A percentile compares a stretch with the other conserved stretches of the same genome.
Evolutionary conservation across 1,284 basidiomycete genomes (phyloP).

Genomic region (Golubevia sp.): DNA sequence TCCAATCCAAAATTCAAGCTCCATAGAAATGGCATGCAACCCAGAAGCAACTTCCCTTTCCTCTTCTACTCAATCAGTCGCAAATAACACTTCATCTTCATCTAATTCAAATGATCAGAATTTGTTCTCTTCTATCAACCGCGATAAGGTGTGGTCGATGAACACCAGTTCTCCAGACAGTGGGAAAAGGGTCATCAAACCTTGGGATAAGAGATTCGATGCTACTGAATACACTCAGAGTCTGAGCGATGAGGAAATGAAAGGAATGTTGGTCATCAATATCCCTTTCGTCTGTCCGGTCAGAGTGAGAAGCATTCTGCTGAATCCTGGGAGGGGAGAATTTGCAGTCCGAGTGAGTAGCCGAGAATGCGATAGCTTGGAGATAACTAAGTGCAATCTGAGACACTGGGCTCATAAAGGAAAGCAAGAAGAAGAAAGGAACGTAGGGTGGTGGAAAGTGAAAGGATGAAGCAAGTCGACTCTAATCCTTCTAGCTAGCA

Average conservation of each 20-base stretch:
- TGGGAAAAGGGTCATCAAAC: slow-evolving; percentile 48
- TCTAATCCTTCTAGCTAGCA: too few relatives aligned
- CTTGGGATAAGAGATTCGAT: slow-evolving; percentile 45
- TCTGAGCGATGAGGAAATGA: slow-evolving; percentile 38
- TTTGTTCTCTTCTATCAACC: slow-evolving; percentile 44
- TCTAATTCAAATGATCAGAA: slow-evolving; percentile 7
- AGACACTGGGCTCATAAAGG: too few relatives aligned
- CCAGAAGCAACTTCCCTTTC: too few relatives aligned
- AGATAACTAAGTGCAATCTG: too few relatives aligned
- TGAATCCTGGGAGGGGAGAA: slow-evolving; percentile 48
- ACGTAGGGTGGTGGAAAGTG: too few relatives aligned
- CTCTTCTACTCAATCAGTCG: too few relatives aligned
- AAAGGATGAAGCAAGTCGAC: too few relatives aligned
- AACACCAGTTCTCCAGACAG: slow-evolving; percentile 51
- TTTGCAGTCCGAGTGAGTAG: slow-evolving; percentile 37
- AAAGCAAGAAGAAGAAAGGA: too few relatives aligned
- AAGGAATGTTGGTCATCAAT: slow-evolving; percentile 37
- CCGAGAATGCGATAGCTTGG: neutral
- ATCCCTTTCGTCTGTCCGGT: slow-evolving; percentile 53
- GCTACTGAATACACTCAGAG: slow-evolving; percentile 37
- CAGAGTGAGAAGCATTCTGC: slow-evolving; percentile 46
- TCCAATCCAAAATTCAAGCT: too few relatives aligned
- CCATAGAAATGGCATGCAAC: too few relatives aligned
- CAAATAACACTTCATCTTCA: too few relatives aligned
- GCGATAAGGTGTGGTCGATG: slow-evolving; percentile 45